Evolutionary conservation across 768 basidiomycete genomes (phyloP), one percentile per base, ranked within the genome.

Genomic region (Lentinula boryana): DNA sequence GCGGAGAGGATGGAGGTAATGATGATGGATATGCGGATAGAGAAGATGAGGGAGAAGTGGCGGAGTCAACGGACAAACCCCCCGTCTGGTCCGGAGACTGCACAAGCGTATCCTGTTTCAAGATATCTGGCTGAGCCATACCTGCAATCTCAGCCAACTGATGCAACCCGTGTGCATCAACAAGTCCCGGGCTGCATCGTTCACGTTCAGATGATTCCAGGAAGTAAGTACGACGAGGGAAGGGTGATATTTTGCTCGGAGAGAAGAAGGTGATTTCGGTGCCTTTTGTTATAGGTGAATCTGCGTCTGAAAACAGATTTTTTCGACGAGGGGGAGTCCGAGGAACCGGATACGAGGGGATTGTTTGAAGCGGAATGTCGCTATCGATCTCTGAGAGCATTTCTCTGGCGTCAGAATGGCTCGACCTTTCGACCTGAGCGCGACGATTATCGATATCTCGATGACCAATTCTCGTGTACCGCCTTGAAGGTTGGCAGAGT

Each of bases 1-100:
- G 38, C 40, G 55, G 55, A 43, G 55, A 56, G 4, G 55, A 56
- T 44, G 55, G 55, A 7, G 55, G 55, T 40, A 56, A 31, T 43
- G 55, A 56, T 18, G 55, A 56, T 9, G 18, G 55, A 27, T 56
- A 56, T 36, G n/a, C 55, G 6, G 27, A 36, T 16, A 40, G 55
- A 40, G 55, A 56, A 23, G 41, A 56, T 15, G 40, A 56, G 13
- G n/a, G 38, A 5, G 55, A 56, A 23, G 40, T 40, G 15, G 55
- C 36, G 12, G 55, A 43, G 38, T 56, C 55, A 31, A 56, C 9
- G 40, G n/a, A 15, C 5, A 18, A 33, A 9, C 40, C 55, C 40
- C 32, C 27, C 27, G 55, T 15, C 18, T 27, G 55, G 7, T 56
- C 27, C 3, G 23, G 40, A 31, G 55, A 15, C 6, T 56, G 13